Base-by-base conservation (phyloP, 148 eudicot genomes). In the Chenopodium berlandieri region DNA sequence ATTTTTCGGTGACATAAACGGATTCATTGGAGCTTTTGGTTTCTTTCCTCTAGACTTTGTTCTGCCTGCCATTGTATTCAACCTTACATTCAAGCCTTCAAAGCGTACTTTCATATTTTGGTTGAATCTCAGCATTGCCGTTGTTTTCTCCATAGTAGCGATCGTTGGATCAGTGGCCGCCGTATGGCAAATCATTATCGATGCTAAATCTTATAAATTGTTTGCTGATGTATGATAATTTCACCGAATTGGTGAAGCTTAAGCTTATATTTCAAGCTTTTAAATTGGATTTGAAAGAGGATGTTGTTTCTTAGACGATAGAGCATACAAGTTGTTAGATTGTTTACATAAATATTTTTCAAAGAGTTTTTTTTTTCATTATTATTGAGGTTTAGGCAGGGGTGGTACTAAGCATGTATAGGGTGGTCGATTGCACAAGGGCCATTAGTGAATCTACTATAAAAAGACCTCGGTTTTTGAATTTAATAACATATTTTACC, bases 1-100 rank as follows among this genome's bases (percentile, higher is more conserved):
- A 22, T 92, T 92, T 77, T 95, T 95, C 3, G 97, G 94, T 34
- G 97, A 95, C 54, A 88, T 95, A 46, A 93, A 85, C 31, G 94
- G 90, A 10, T 19, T 95, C 2, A 79, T 92, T 0, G 97, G 99
- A 31, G 92, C 97, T 22, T 88, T 95, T 23, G 97, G 99, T 1
- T 92, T 92, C 87, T 69, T 95, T 81, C 97, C 99, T 6, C 89
- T 93, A 0, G 97, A 92, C 71, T 91, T 94, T 66, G 91, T 95
- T 37, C 83, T 95, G 22, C 99, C 99, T 2, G 79, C 80, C 48
- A 81, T 95, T 11, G 89, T 95, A 80, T 95, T 73, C 91, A 93
- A 95, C 84, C 47, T 92, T 30, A 92, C 99, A 0, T 90, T 93
- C 75, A 89, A 89, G 79, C 97, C 97, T 9, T 88, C 98, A 2